These are phyloP conservation scores for Penicillium atrosanguineum DNA, from an alignment of 495 filamentous ascomycete species.

Conservation along the genomic window DNA sequence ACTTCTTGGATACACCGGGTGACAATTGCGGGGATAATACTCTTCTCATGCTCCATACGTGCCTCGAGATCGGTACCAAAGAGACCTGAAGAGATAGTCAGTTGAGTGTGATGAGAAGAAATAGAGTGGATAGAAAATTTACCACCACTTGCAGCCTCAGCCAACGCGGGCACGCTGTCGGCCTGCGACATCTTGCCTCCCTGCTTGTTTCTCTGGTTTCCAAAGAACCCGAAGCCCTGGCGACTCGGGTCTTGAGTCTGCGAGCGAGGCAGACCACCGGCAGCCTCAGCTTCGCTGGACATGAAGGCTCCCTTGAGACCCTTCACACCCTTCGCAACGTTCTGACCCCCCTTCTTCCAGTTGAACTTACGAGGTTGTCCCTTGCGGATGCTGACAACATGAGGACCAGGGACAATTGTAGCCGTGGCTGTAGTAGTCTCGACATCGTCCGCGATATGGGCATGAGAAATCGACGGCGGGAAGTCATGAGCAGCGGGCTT, in stretches of 20 bases:
- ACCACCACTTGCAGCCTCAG: constrained; percentile 55
- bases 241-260: constrained; percentile 54
- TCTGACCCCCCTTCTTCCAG: constrained; percentile 96
- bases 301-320: constrained; percentile 81
- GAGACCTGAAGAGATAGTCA: constrained; percentile 46
- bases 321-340: constrained; percentile 92
- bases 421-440: constrained; percentile 66
- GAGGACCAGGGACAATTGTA: constrained; percentile 71
- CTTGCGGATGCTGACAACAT: constrained; percentile 89
- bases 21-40: constrained; percentile 85
- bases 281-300: constrained; percentile 47
- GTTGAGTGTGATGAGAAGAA: not conserved
- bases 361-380: constrained; percentile 93
- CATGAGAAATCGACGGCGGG: constrained; percentile 51
- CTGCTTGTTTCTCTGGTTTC: constrained; percentile 51
- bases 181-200: constrained; percentile 51
- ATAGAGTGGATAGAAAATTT: constrained; percentile 9
- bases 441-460: constrained; percentile 60
- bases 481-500: constrained; percentile 50
- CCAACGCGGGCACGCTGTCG: constrained; percentile 50
- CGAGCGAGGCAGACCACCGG: constrained; percentile 45
- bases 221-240: constrained; percentile 76
- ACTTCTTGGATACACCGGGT: constrained; percentile 97
- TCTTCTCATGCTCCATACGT: constrained; percentile 84
- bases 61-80: constrained; percentile 90